Evolutionary conservation across 257 asterid genomes (phyloP).

Genomic region (Salvia rosmarinus): DNA sequence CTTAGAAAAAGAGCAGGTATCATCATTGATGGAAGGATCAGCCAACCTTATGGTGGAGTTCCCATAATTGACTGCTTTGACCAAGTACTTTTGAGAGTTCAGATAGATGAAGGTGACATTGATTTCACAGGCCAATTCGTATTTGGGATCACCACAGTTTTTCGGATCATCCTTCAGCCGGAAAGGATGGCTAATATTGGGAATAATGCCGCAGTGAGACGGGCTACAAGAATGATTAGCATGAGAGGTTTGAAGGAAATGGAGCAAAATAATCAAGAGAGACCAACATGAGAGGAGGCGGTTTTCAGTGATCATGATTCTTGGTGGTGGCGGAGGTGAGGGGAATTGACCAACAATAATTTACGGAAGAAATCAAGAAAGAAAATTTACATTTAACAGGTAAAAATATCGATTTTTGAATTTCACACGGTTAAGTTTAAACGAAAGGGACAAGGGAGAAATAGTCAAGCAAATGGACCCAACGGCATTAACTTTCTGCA

Average conservation of each 20-base stretch:
- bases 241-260: conserved; percentile 12
- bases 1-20: conserved; percentile 18
- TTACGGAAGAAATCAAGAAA: background rate
- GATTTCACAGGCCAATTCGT: conserved; percentile 41
- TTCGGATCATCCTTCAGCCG: conserved; percentile 49
- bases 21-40: conserved; percentile 32
- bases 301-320: conserved; percentile 17
- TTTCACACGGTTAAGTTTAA: no score
- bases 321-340: background rate
- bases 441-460: background rate
- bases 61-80: conserved; percentile 38
- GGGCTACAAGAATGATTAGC: conserved; percentile 19
- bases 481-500: background rate
- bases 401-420: background rate
- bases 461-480: conserved; percentile 7
- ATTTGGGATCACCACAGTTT: conserved; percentile 48
- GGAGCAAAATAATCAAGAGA: background rate
- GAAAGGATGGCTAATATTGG: conserved; percentile 39
- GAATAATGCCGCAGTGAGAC: conserved; percentile 47
- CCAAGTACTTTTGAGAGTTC: conserved; percentile 25
- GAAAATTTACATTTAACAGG: background rate
- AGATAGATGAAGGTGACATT: conserved; percentile 33
- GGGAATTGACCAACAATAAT: background rate
- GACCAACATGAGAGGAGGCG: background rate
- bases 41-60: conserved; percentile 37